Evolutionary conservation across 805 yeast species (phyloP).

Genomic region (Zygotorulaspora danielsina): DNA sequence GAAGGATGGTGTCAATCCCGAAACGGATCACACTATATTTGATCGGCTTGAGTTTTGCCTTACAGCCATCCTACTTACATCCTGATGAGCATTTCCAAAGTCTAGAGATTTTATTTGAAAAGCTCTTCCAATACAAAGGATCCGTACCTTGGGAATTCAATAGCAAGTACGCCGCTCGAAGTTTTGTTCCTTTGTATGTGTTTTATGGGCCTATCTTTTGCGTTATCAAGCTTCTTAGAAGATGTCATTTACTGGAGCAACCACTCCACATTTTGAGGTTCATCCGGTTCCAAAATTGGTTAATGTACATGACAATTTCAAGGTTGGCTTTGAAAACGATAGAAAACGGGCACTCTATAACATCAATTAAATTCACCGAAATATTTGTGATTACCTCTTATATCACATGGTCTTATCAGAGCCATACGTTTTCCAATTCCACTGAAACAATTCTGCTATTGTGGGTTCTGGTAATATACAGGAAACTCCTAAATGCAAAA

Average conservation of each 20-base stretch:
- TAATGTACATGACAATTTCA: conserved; percentile 37
- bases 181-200: conserved; percentile 62
- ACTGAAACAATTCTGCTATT: conserved; percentile 55
- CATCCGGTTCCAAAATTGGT: conserved; percentile 46
- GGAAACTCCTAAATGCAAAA: conserved; percentile 20
- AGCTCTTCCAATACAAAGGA: conserved; percentile 13
- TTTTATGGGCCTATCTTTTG: conserved; percentile 63
- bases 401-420: conserved; percentile 72
- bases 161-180: conserved; percentile 48
- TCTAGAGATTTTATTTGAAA: conserved; percentile 56
- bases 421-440: conserved; percentile 87
- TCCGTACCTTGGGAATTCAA: conserved; percentile 82
- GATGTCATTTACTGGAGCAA: conserved; percentile 14
- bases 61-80: conserved; percentile 81
- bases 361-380: conserved; percentile 39
- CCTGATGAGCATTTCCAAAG: conserved; percentile 97
- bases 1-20: conserved; percentile 1
- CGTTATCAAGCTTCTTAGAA: conserved; percentile 16
- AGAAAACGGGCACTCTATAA: conserved; percentile 42
- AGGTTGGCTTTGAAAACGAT: conserved; percentile 45
- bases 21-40: not conserved
- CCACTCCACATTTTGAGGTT: conserved; percentile 53
- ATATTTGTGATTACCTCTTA: conserved; percentile 51
- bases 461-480: conserved; percentile 41
- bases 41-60: conserved; percentile 47